Conservation (phyloP, 768 basidiomycete species). For the Lepiota brunneoincarnata region DNA sequence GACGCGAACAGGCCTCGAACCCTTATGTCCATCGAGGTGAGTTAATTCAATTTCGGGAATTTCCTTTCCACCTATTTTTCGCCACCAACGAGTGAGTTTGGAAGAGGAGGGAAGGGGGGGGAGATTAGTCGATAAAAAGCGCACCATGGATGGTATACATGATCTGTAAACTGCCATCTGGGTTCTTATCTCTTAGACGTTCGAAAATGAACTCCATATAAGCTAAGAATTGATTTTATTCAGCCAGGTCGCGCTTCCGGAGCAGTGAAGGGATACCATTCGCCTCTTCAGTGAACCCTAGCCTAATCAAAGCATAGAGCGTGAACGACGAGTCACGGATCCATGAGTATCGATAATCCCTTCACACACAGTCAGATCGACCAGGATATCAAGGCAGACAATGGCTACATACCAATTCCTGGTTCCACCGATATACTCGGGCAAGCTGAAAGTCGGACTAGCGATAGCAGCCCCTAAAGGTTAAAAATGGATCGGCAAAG, state of each 20-base stretch:
- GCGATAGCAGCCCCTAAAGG: slow-evolving; percentile 81
- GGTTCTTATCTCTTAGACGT: slow-evolving; percentile 77
- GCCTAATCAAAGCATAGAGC: slow-evolving; percentile 87
- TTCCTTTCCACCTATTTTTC: slow-evolving; percentile 61
- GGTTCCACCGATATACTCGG: slow-evolving; percentile 87
- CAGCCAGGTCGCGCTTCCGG: not conserved
- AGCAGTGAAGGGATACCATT: slow-evolving; percentile 46
- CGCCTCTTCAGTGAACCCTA: slow-evolving; percentile 93
- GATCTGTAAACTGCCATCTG: slow-evolving; percentile 91
- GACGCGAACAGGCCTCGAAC: slow-evolving; percentile 82
- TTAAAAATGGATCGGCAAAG: not conserved
- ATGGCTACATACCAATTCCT: slow-evolving; percentile 73
- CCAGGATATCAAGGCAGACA: not conserved
- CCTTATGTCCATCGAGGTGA: slow-evolving; percentile 89
- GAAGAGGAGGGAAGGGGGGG: not conserved
- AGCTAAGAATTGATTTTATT: slow-evolving; percentile 36
- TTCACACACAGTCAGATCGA: slow-evolving; percentile 17
- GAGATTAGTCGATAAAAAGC: not conserved
- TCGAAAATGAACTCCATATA: slow-evolving; percentile 93
- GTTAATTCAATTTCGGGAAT: slow-evolving; percentile 79
- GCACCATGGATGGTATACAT: slow-evolving; percentile 96
- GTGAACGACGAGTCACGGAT: slow-evolving; percentile 97
- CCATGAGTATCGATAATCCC: slow-evolving; percentile 80
- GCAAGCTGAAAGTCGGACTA: slow-evolving; percentile 92
- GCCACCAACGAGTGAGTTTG: not conserved